These are phyloP conservation scores for Cutaneotrichosporon sp. DNA, from an alignment of 1,284 basidiomycete species.

Conservation along the genomic window DNA sequence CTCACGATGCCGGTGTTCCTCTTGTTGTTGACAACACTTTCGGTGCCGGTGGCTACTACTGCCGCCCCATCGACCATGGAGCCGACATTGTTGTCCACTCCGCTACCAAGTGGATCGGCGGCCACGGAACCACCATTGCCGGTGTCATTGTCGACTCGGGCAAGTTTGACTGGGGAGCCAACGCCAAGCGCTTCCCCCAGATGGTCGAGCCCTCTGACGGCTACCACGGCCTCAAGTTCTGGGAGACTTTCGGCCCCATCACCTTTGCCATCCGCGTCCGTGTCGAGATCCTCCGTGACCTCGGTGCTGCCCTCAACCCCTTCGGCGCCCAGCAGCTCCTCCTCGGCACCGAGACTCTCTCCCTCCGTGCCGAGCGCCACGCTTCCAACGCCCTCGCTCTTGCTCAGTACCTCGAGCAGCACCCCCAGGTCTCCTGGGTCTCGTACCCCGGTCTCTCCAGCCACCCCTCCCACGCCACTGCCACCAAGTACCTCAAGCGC, in stretches of 20 bases:
- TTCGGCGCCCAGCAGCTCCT: conserved; percentile 78
- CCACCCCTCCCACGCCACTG: conserved; percentile 62
- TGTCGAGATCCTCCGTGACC: conserved; percentile 61
- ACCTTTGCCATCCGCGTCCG: conserved; percentile 49
- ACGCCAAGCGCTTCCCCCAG: conserved; percentile 73
- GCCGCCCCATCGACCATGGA: conserved; percentile 48
- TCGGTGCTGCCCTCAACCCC: conserved; percentile 71
- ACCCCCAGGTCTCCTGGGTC: conserved; percentile 64
- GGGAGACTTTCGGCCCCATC: conserved; percentile 63
- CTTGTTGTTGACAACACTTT: conserved; percentile 79
- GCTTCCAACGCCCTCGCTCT: conserved; percentile 25
- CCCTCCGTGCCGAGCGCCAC: conserved; percentile 56
- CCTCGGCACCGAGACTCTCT: conserved; percentile 81
- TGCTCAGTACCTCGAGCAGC: conserved; percentile 59
- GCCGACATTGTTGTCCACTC: conserved; percentile 82
- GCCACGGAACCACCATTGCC: conserved; percentile 81
- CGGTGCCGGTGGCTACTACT: conserved; percentile 63
- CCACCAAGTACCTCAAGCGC: conserved; percentile 58
- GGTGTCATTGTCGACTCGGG: conserved; percentile 78
- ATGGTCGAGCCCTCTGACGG: conserved; percentile 62
- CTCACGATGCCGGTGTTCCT: conserved; percentile 16
- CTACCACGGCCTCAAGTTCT: conserved; percentile 73
- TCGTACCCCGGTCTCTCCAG: conserved; percentile 68
- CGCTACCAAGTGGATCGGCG: conserved; percentile 88
- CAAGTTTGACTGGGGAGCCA: conserved; percentile 80